Conservation (phyloP, 2,329 filamentous ascomycete species). For the Exophiala sideris region DNA sequence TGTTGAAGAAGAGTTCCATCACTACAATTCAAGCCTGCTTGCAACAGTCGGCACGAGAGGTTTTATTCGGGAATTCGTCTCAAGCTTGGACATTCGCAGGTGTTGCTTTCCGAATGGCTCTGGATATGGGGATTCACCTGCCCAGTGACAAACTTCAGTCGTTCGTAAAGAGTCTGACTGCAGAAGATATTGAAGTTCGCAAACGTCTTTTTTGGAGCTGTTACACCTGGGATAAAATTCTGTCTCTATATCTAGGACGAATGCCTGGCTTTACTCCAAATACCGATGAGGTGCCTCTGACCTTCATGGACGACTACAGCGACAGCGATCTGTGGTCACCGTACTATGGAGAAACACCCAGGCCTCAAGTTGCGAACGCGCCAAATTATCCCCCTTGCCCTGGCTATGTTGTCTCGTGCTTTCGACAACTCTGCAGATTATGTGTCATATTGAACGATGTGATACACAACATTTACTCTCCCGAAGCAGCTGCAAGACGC, state of each 20-base stretch:
- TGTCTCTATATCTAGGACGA: constrained; percentile 32
- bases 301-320: constrained; percentile 31
- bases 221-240: constrained; percentile 34
- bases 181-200: constrained; percentile 33
- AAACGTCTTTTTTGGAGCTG: constrained; percentile 33
- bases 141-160: constrained; percentile 28
- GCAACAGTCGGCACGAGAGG: constrained; percentile 31
- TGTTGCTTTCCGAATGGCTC: constrained; percentile 33
- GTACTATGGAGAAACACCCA: constrained; percentile 29
- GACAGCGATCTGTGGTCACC: constrained; percentile 31
- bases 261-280: constrained; percentile 30
- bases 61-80: constrained; percentile 30
- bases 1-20: constrained; percentile 29
- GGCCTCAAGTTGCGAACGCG: constrained; percentile 15
- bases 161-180: constrained; percentile 27
- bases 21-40: constrained; percentile 33
- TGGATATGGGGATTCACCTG: constrained; percentile 32
- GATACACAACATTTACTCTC: constrained; percentile 44
- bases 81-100: constrained; percentile 33
- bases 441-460: constrained; percentile 49
- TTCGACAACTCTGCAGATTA: constrained; percentile 36
- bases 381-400: constrained; percentile 27
- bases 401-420: constrained; percentile 32
- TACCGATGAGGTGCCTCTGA: constrained; percentile 25
- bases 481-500: constrained; percentile 41